A percentile compares a stretch with the other conserved stretches of the same genome.
Conservation (phyloP, 148 eudicot genomes). For the Nyssa sinensis region DNA sequence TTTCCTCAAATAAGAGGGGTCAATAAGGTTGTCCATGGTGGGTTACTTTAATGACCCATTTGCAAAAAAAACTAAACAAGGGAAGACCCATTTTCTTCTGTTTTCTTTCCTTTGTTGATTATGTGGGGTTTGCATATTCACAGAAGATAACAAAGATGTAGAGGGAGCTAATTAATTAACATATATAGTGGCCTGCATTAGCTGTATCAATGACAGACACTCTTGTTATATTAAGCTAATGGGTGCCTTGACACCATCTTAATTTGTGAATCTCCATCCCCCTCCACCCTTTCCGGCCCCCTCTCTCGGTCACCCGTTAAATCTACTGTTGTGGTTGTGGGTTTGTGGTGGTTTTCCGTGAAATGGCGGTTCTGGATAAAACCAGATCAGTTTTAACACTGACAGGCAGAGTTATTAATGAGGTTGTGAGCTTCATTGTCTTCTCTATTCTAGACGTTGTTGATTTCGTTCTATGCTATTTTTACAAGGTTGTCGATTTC, state of each 20-base stretch:
- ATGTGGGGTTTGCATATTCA: neutral
- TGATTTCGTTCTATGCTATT: slow-evolving; percentile 56
- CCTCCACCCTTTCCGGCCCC: neutral
- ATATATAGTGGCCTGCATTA: neutral
- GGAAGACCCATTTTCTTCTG: neutral
- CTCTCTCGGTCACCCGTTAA: neutral
- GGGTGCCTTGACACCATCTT: neutral
- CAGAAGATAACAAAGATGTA: neutral
- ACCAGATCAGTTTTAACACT: slow-evolving; percentile 21
- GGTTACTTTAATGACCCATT: neutral
- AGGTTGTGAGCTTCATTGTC: slow-evolving; percentile 57
- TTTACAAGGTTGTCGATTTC: slow-evolving; percentile 58
- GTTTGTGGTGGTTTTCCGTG: neutral
- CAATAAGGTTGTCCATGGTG: neutral
- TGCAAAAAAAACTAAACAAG: neutral
- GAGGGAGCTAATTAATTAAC: neutral
- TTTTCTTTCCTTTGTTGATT: neutral
- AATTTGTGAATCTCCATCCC: slow-evolving; percentile 13
- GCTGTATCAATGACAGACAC: too few species aligned
- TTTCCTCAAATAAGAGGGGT: slow-evolving; percentile 16
- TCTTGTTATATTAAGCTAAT: too few species aligned
- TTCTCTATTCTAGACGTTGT: slow-evolving; percentile 61
- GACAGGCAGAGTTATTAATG: slow-evolving; percentile 43
- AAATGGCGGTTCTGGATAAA: slow-evolving; percentile 15
- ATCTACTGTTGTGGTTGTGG: neutral